Evolutionary conservation across 1,284 basidiomycete genomes (phyloP).

Genomic region (Naganishia liquefaciens): DNA sequence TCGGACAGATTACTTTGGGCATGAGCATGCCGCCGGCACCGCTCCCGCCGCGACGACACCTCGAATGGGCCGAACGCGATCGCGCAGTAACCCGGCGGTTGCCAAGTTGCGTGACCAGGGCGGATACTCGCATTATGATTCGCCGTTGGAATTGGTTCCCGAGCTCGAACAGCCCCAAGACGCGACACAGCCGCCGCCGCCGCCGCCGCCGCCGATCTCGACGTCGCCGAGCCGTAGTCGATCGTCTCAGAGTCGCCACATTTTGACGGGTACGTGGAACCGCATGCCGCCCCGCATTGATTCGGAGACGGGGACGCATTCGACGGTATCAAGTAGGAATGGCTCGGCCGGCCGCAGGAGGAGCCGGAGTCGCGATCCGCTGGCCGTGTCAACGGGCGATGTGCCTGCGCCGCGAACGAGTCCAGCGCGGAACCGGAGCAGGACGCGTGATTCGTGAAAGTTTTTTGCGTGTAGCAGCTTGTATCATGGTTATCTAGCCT

Average conservation of each 20-base stretch:
- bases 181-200: not conserved
- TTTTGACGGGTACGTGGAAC: not conserved
- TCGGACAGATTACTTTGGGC: slow-evolving; percentile 14
- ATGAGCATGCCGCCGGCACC: not conserved
- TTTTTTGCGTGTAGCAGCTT: too few relatives aligned
- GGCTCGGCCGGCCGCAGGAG: slow-evolving; percentile 4
- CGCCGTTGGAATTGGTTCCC: slow-evolving; percentile 11
- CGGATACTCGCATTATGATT: slow-evolving; percentile 19
- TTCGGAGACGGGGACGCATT: not conserved
- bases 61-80: slow-evolving; percentile 8
- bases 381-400: slow-evolving; percentile 1
- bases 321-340: slow-evolving; percentile 10
- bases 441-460: not conserved
- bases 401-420: slow-evolving; percentile 15
- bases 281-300: not conserved
- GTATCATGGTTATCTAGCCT: not conserved
- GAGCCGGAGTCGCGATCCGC: slow-evolving; percentile 15
- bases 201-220: too few relatives aligned
- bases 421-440: not conserved
- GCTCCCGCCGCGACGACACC: not conserved
- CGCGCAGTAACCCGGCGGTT: slow-evolving; percentile 3
- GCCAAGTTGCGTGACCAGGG: slow-evolving; percentile 9
- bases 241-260: slow-evolving; percentile 1
- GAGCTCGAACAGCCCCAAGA: not conserved
- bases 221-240: slow-evolving; percentile 8